Conservation (phyloP, 805 yeast species). For the Scheffersomyces amazonensis region DNA sequence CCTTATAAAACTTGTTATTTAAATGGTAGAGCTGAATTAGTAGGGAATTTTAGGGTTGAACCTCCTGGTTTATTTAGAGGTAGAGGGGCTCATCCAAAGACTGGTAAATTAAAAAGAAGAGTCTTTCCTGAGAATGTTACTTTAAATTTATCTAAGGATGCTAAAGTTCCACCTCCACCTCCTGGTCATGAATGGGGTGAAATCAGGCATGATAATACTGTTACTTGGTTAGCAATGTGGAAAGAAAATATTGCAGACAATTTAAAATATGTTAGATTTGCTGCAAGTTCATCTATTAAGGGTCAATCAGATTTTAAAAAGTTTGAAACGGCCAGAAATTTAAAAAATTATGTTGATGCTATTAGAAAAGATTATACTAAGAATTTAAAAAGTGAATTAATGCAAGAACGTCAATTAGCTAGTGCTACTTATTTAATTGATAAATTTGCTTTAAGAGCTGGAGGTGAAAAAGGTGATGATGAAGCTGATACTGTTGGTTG, state of each 20-base stretch:
- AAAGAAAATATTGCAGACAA: conserved; percentile 84
- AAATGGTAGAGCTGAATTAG: conserved; percentile 87
- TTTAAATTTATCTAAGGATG: conserved; percentile 72
- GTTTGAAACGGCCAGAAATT: conserved; percentile 89
- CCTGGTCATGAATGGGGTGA: conserved; percentile 90
- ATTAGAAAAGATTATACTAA: conserved; percentile 74
- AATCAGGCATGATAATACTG: conserved; percentile 81
- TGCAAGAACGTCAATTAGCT: conserved; percentile 89
- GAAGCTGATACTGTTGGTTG: conserved; percentile 99
- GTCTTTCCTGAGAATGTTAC: conserved; percentile 88
- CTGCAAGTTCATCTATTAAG: conserved; percentile 85
- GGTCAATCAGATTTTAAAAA: conserved; percentile 89
- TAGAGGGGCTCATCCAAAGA: conserved; percentile 95
- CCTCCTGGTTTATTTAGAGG: conserved; percentile 97
- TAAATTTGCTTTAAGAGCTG: conserved; percentile 92
- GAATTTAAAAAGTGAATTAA: conserved; percentile 67
- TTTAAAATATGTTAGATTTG: conserved; percentile 85
- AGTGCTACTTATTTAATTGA: conserved; percentile 92
- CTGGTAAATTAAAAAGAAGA: conserved; percentile 85
- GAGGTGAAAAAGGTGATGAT: conserved; percentile 95
- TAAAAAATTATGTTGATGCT: conserved; percentile 65
- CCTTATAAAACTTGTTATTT: conserved; percentile 75
- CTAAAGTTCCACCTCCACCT: conserved; percentile 77
- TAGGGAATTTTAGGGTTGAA: conserved; percentile 91
- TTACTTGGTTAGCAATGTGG: conserved; percentile 97